Evolutionary conservation across 2,329 filamentous ascomycete genomes (phyloP).

Genomic region (Neopestalotiopsis rosae): DNA sequence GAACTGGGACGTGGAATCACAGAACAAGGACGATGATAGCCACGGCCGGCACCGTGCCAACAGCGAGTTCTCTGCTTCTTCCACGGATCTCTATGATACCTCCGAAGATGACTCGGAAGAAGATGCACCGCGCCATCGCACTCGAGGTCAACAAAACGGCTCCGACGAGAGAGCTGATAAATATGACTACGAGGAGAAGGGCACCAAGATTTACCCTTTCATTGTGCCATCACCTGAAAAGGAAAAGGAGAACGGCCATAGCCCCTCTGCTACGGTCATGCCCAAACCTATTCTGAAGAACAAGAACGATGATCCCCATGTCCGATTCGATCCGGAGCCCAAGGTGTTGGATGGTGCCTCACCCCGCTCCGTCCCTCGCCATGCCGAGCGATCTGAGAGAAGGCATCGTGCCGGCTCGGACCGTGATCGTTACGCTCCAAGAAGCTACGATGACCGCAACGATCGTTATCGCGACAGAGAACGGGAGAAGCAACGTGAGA

Average conservation of each 20-base stretch:
- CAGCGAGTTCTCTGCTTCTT: constrained; percentile 29
- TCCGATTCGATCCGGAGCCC: constrained; percentile 55
- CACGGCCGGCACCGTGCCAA: constrained; percentile 27
- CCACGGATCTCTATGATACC: constrained; percentile 33
- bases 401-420: constrained; percentile 27
- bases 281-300: constrained; percentile 69
- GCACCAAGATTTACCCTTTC: constrained; percentile 42
- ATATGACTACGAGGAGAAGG: constrained; percentile 32
- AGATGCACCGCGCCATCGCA: constrained; percentile 1
- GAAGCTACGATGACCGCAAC: constrained; percentile 24
- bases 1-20: constrained; percentile 33
- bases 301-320: constrained; percentile 58
- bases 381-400: constrained; percentile 32
- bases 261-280: constrained; percentile 41
- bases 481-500: constrained; percentile 34
- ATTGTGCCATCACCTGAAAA: constrained; percentile 43
- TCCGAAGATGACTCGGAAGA: constrained; percentile 27
- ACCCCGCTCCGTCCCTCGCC: constrained; percentile 44
- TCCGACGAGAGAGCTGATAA: constrained; percentile 25
- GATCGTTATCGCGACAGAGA: constrained; percentile 31
- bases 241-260: constrained; percentile 28
- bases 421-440: constrained; percentile 31
- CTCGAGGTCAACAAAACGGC: constrained; percentile 11
- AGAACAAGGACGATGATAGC: constrained; percentile 19
- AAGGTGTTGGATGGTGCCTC: constrained; percentile 39